phyloP scores from a whole-genome alignment of 495 filamentous ascomycete genomes.

The Aspergillus bridgeri region DNA sequence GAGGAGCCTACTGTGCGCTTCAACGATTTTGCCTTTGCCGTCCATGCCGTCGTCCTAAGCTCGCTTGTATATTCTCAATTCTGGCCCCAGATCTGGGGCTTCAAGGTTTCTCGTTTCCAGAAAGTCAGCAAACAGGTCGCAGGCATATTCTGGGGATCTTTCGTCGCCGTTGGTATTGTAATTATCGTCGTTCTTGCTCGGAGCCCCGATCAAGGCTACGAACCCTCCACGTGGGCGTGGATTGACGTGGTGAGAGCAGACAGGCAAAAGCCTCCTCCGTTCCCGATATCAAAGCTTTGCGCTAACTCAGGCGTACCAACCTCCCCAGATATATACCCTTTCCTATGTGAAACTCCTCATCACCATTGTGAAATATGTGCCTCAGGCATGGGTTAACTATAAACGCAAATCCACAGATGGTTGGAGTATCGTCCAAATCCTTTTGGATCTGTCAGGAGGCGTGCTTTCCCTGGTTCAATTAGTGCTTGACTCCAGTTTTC shows the following conservation, averaged over 20 bases:
- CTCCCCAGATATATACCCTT: constrained; percentile 66
- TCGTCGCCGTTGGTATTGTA: constrained; percentile 55
- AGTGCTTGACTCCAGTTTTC: constrained; percentile 76
- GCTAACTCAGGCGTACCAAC: neutral
- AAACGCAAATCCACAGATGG: constrained; percentile 76
- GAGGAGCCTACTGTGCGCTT: constrained; percentile 77
- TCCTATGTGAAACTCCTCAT: constrained; percentile 87
- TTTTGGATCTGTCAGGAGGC: constrained; percentile 81
- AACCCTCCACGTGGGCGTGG: constrained; percentile 63
- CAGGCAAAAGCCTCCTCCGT: neutral
- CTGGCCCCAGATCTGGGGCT: constrained; percentile 68
- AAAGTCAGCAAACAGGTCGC: constrained; percentile 62
- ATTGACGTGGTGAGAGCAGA: constrained; percentile 69
- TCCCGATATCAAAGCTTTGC: neutral
- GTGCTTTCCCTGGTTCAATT: constrained; percentile 80
- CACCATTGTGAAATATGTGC: constrained; percentile 87
- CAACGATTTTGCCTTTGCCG: constrained; percentile 86
- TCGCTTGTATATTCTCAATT: constrained; percentile 69
- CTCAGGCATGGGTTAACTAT: constrained; percentile 81
- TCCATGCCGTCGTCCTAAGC: constrained; percentile 70
- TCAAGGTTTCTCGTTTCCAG: constrained; percentile 53
- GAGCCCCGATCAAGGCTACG: constrained; percentile 51
- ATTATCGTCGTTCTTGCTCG: constrained; percentile 49
- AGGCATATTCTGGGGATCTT: constrained; percentile 62
- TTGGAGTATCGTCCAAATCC: constrained; percentile 81